phyloP scores from a whole-genome alignment of 2,329 filamentous ascomycete species.

The Pyricularia pennisetigena region DNA sequence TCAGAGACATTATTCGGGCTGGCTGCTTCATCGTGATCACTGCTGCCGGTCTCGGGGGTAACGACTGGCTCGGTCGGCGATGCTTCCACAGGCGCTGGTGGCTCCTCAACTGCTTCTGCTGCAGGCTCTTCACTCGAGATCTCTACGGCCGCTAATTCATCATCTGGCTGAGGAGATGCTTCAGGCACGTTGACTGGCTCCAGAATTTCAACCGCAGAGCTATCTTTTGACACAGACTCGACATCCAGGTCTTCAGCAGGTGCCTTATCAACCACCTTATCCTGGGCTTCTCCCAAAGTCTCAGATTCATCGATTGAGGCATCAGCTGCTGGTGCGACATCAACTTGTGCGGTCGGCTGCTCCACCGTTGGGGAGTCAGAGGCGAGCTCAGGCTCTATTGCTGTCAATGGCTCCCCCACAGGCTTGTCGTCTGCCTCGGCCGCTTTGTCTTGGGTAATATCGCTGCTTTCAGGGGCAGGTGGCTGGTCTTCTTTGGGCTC shows the following conservation, averaged over 20 bases:
- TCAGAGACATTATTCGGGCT: neutral
- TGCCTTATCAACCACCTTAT: neutral
- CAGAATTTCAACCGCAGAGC: neutral
- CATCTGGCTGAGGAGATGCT: neutral
- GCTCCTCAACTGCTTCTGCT: neutral
- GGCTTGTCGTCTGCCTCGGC: neutral
- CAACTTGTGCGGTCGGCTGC: neutral
- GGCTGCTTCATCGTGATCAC: neutral
- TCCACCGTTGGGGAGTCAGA: neutral
- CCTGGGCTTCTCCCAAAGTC: neutral
- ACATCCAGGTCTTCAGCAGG: neutral
- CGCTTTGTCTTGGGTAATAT: neutral
- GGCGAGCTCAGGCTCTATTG: neutral
- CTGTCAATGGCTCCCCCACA: neutral
- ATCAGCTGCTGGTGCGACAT: neutral
- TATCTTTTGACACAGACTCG: neutral
- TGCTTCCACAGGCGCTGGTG: neutral
- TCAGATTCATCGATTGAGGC: neutral
- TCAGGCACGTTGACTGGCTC: neutral
- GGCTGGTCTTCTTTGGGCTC: constrained; percentile 1
- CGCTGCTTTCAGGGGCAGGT: constrained; percentile 7
- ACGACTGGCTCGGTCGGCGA: neutral
- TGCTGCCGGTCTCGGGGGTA: neutral
- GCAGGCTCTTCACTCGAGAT: neutral
- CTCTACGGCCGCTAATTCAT: neutral